Evolutionary conservation across 768 basidiomycete species (phyloP).

Genomic region (Suillus hirtellus): DNA sequence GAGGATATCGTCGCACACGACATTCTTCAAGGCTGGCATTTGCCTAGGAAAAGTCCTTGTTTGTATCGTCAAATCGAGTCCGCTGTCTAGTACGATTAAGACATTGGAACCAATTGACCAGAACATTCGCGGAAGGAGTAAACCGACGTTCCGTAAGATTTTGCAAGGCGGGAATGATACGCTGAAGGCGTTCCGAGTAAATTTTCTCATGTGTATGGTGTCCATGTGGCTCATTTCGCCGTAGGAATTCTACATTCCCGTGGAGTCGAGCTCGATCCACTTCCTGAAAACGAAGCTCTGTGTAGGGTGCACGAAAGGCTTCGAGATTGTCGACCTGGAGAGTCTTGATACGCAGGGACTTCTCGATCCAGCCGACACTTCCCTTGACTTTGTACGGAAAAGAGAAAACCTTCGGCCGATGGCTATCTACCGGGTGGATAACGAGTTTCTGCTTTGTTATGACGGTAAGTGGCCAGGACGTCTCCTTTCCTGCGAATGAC

Average conservation of each 20-base stretch:
- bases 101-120: conserved; percentile 95
- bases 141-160: conserved; percentile 93
- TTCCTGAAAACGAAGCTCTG: conserved; percentile 97
- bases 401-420: conserved; percentile 88
- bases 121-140: conserved; percentile 70
- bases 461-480: conserved; percentile 64
- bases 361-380: conserved; percentile 88
- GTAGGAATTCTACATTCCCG: conserved; percentile 98
- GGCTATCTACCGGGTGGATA: conserved; percentile 95
- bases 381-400: conserved; percentile 91
- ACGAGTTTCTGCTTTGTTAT: conserved; percentile 96
- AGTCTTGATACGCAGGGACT: conserved; percentile 95
- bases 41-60: conserved; percentile 91
- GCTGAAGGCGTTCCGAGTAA: conserved; percentile 84
- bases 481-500: conserved; percentile 6
- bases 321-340: conserved; percentile 98
- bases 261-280: conserved; percentile 94
- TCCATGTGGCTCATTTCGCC: conserved; percentile 7
- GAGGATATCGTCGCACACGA: conserved; percentile 92
- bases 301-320: conserved; percentile 95
- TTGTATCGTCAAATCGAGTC: conserved; percentile 95
- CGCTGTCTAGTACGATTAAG: conserved; percentile 96
- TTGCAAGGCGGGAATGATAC: conserved; percentile 95
- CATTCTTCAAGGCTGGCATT: conserved; percentile 96
- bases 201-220: conserved; percentile 17